These are phyloP conservation scores for Picochlorum sp. DNA, from an alignment of 139 green algal genomes.

Conservation along the genomic window DNA sequence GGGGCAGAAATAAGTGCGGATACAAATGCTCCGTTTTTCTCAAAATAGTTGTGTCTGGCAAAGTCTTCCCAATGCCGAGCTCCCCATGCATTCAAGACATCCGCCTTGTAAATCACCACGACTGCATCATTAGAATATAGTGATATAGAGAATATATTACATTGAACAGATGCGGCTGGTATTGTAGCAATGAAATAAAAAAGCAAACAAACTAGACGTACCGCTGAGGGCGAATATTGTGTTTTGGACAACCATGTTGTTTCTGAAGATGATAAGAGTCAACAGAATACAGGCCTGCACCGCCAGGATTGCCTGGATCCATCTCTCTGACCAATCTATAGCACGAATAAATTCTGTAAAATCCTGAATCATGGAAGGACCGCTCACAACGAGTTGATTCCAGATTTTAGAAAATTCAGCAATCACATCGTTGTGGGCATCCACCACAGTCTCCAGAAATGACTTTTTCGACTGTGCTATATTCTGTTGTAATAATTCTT, in stretches of 20 bases:
- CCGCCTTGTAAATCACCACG: slow-evolving; percentile 32
- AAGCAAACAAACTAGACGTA: neutral
- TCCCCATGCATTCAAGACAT: slow-evolving; percentile 34
- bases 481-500: too few relatives aligned
- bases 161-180: too few relatives aligned
- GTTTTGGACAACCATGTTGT: slow-evolving; percentile 12
- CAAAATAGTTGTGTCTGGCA: slow-evolving; percentile 46
- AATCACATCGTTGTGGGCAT: slow-evolving; percentile 10
- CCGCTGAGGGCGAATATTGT: slow-evolving; percentile 26
- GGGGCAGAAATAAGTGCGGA: slow-evolving; percentile 40
- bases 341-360: slow-evolving; percentile 4
- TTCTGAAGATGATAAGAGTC: slow-evolving; percentile 23
- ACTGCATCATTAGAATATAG: slow-evolving; percentile 14
- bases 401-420: slow-evolving; percentile 7
- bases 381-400: neutral
- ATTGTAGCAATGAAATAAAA: too few relatives aligned
- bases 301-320: slow-evolving; percentile 34
- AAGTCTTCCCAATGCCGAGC: slow-evolving; percentile 34
- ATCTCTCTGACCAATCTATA: slow-evolving; percentile 17
- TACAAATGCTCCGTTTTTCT: slow-evolving; percentile 38
- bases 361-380: slow-evolving; percentile 6
- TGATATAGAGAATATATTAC: too few relatives aligned
- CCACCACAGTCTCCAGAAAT: neutral
- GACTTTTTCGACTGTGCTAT: neutral
- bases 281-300: slow-evolving; percentile 30